phyloP scores from a whole-genome alignment of 148 eudicot genomes.

The Chenopodium formosanum region DNA sequence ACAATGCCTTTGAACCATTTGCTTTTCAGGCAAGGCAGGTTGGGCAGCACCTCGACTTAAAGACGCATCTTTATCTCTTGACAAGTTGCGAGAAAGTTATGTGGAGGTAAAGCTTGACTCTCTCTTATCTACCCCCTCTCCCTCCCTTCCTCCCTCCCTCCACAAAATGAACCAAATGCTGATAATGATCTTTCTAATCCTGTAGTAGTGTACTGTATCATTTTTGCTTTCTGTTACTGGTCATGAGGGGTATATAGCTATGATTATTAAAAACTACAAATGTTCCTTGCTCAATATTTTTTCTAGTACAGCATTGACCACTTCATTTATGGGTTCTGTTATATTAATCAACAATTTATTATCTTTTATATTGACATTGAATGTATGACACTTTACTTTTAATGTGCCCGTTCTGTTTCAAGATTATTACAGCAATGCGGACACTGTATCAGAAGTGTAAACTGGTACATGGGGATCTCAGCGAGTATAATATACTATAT shows the following conservation, averaged over 20 bases:
- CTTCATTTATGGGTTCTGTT: background rate
- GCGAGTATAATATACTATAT: conserved; percentile 89
- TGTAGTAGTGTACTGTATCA: background rate
- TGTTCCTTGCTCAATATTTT: background rate
- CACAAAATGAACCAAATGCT: background rate
- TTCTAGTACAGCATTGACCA: background rate
- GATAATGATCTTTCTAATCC: background rate
- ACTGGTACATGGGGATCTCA: conserved; percentile 95
- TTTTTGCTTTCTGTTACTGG: conserved; percentile 3
- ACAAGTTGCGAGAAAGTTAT: conserved; percentile 89
- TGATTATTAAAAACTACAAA: background rate
- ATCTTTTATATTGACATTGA: background rate
- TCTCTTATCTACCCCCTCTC: background rate
- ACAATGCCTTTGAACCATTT: conserved; percentile 12
- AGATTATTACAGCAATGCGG: conserved; percentile 86
- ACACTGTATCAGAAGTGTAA: conserved; percentile 94
- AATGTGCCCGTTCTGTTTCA: background rate
- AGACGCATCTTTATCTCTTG: conserved; percentile 86
- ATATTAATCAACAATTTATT: background rate
- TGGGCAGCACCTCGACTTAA: conserved; percentile 99
- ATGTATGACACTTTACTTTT: background rate
- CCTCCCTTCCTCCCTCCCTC: background rate
- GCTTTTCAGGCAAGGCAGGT: conserved; percentile 64
- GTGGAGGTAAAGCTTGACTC: conserved; percentile 56
- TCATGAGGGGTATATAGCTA: background rate